These are phyloP conservation scores for Vaccinium vitisidaea DNA, from an alignment of 148 eudicot species.

Conservation along the genomic window DNA sequence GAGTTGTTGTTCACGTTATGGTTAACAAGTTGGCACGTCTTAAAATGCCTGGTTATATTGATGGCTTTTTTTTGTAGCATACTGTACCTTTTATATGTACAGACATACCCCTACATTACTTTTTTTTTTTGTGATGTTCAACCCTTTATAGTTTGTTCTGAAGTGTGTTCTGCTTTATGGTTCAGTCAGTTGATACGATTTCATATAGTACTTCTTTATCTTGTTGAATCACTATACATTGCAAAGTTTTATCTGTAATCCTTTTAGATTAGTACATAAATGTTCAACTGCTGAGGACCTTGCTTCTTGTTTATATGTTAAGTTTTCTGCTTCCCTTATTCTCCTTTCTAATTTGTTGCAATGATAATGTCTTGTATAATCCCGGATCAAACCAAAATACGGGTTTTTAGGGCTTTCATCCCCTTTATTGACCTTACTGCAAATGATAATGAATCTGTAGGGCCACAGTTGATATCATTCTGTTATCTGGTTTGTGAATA, in stretches of 20 bases:
- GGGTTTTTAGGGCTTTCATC: neutral
- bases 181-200: neutral
- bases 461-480: neutral
- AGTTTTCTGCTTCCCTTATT: neutral
- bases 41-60: neutral
- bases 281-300: neutral
- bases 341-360: neutral
- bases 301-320: neutral
- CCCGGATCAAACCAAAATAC: neutral
- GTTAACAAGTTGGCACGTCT: neutral
- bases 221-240: neutral
- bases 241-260: neutral
- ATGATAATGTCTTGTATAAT: neutral
- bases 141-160: neutral
- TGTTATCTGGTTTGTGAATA: neutral
- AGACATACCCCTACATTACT: neutral
- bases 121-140: neutral
- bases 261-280: neutral
- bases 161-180: neutral
- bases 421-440: neutral
- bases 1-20: neutral
- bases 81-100: neutral
- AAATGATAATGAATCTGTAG: slow-evolving; percentile 2
- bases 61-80: neutral
- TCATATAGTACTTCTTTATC: neutral